Percentiles rank a stretch among this genome's conserved stretches.
phyloP scores from a whole-genome alignment of 2,329 filamentous ascomycete species.

The Torrubiella hemipterigena region DNA sequence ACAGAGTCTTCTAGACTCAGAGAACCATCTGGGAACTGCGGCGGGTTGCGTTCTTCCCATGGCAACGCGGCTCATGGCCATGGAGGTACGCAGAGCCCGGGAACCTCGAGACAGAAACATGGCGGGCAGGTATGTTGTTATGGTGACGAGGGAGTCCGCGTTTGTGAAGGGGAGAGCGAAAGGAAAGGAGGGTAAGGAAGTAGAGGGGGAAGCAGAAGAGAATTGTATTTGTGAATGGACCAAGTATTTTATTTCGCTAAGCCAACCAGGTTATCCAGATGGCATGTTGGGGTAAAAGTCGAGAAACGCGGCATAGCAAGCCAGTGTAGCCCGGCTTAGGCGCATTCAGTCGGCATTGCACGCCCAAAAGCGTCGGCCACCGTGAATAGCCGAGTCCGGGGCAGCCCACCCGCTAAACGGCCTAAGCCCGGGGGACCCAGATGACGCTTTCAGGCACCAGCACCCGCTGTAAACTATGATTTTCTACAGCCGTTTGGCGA shows the following conservation, averaged over 20 bases:
- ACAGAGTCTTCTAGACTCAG: constrained; percentile 33
- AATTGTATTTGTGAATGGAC: not conserved
- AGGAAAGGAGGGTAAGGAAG: not conserved
- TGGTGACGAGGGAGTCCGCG: constrained; percentile 12
- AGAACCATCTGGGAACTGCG: constrained; percentile 32
- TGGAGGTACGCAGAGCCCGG: constrained; percentile 33
- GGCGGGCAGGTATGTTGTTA: constrained; percentile 7
- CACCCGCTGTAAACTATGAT: too few species aligned
- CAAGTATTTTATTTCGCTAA: too few species aligned
- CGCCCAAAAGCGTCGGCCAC: constrained; percentile 14
- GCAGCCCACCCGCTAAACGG: too few species aligned
- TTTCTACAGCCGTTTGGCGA: too few species aligned
- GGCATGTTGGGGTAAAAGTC: not conserved
- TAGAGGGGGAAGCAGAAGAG: constrained; percentile 1
- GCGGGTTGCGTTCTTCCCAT: constrained; percentile 16
- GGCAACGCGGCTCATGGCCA: constrained; percentile 22
- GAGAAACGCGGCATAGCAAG: not conserved
- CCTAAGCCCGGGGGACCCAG: too few species aligned
- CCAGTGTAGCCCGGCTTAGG: constrained; percentile 9
- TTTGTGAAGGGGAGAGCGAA: too few species aligned
- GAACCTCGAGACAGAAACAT: constrained; percentile 47
- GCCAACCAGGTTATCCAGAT: not conserved
- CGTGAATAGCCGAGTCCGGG: constrained; percentile 27
- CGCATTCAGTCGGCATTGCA: constrained; percentile 22
- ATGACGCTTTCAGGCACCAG: too few species aligned